Conservation (phyloP, 2,329 filamentous ascomycete species). For the Colletotrichum sojae region DNA sequence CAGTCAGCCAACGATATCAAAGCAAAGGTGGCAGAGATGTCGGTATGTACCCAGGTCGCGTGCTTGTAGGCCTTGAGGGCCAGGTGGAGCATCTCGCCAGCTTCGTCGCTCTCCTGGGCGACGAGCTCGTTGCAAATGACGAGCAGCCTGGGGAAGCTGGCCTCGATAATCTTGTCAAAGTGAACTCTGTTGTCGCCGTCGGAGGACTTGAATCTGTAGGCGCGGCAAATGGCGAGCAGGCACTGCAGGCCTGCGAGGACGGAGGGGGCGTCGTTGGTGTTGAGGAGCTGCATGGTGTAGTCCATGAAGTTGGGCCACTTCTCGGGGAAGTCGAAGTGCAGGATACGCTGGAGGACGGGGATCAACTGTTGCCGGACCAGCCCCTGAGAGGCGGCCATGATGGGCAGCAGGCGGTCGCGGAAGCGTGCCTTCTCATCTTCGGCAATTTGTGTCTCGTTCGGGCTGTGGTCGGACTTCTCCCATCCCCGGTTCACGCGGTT, state of each 20-base stretch:
- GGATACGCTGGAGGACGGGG: constrained; percentile 93
- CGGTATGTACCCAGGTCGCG: constrained; percentile 82
- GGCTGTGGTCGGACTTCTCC: constrained; percentile 82
- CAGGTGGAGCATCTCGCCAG: constrained; percentile 95
- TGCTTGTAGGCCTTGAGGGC: constrained; percentile 98
- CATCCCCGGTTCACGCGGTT: constrained; percentile 96
- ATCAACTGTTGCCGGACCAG: constrained; percentile 93
- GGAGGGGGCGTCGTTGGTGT: constrained; percentile 86
- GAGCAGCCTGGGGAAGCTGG: constrained; percentile 89
- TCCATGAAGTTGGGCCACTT: constrained; percentile 96
- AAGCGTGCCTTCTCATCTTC: constrained; percentile 92
- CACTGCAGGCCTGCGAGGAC: constrained; percentile 96
- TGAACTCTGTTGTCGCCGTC: constrained; percentile 84
- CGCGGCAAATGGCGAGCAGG: constrained; percentile 92
- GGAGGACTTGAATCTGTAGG: constrained; percentile 91
- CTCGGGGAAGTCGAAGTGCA: constrained; percentile 94
- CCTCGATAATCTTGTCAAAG: constrained; percentile 94
- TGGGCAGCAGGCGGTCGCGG: constrained; percentile 88
- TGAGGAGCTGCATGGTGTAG: constrained; percentile 89
- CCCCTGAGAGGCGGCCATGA: constrained; percentile 84
- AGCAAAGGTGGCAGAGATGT: background rate
- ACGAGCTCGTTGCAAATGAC: constrained; percentile 90
- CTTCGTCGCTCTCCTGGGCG: constrained; percentile 92
- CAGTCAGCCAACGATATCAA: constrained; percentile 46
- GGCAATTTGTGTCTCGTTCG: constrained; percentile 80